A percentile compares a stretch with the other conserved stretches of the same genome.
These are phyloP conservation scores for Apiotrichum siamense DNA, from an alignment of 1,284 basidiomycete species.

Conservation along the genomic window DNA sequence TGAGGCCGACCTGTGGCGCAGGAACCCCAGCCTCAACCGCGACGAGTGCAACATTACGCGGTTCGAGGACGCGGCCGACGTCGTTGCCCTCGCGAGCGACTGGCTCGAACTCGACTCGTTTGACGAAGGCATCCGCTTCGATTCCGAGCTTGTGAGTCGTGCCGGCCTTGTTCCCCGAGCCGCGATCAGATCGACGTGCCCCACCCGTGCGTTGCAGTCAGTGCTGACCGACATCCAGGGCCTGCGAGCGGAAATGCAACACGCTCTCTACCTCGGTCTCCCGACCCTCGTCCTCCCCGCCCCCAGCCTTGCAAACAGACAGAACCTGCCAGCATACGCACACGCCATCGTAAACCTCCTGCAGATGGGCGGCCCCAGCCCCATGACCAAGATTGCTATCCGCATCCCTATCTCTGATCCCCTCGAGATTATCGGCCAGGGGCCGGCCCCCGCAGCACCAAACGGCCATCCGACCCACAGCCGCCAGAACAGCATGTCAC, in stretches of 20 bases:
- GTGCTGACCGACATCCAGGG: constrained; percentile 55
- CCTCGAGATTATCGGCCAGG: constrained; percentile 35
- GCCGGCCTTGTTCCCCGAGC: too few relatives aligned
- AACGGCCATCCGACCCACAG: not conserved
- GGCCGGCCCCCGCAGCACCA: constrained; percentile 16
- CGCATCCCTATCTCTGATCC: constrained; percentile 74
- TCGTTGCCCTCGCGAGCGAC: constrained; percentile 73
- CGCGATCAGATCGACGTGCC: not conserved
- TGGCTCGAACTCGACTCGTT: constrained; percentile 93
- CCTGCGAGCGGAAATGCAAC: constrained; percentile 84
- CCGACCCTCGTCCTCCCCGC: constrained; percentile 82
- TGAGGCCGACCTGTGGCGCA: constrained; percentile 83
- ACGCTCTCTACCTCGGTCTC: constrained; percentile 86
- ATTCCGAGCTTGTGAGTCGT: constrained; percentile 78
- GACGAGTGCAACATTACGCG: constrained; percentile 85
- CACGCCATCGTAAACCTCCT: constrained; percentile 77
- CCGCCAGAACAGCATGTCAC: not conserved
- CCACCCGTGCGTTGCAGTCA: not conserved
- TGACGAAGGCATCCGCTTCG: constrained; percentile 91
- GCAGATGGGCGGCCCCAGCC: constrained; percentile 51
- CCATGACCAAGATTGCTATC: constrained; percentile 66
- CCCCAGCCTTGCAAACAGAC: constrained; percentile 65
- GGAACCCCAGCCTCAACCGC: constrained; percentile 66
- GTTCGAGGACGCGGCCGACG: constrained; percentile 78
- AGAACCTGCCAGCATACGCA: constrained; percentile 83